Evolutionary conservation across 2,329 filamentous ascomycete species (phyloP).

Genomic region (Coleophoma eucalyptorum): DNA sequence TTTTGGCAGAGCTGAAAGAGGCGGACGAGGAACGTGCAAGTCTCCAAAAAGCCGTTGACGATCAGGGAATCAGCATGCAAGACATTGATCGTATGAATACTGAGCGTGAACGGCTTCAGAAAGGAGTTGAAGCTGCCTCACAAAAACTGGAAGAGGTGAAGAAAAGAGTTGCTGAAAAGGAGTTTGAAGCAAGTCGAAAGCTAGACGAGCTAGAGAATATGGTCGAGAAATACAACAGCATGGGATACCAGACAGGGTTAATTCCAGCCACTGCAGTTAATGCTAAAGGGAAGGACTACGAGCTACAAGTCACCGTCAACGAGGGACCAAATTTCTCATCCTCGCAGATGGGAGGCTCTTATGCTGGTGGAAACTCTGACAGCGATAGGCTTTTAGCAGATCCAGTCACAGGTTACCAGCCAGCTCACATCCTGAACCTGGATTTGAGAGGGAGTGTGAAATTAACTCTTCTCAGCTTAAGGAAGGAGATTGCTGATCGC

Average conservation of each 20-base stretch:
- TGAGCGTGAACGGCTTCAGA: constrained; percentile 90
- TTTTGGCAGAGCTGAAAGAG: constrained; percentile 69
- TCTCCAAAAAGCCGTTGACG: constrained; percentile 83
- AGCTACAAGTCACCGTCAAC: constrained; percentile 79
- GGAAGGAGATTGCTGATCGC: constrained; percentile 90
- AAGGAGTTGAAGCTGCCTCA: constrained; percentile 73
- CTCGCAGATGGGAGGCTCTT: constrained; percentile 42
- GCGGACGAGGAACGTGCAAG: constrained; percentile 77
- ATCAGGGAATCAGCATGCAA: constrained; percentile 91
- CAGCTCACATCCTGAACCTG: constrained; percentile 81
- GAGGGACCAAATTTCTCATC: constrained; percentile 73
- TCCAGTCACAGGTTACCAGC: constrained; percentile 80
- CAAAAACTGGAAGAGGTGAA: constrained; percentile 81
- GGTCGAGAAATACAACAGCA: constrained; percentile 87
- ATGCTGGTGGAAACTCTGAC: constrained; percentile 34
- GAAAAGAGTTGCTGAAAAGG: constrained; percentile 77
- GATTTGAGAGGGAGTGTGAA: constrained; percentile 84
- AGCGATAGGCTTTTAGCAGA: constrained; percentile 80
- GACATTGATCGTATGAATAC: constrained; percentile 99
- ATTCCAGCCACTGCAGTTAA: constrained; percentile 83
- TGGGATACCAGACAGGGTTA: constrained; percentile 89
- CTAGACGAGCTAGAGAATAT: constrained; percentile 89
- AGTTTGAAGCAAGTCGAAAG: constrained; percentile 78
- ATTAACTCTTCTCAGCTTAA: constrained; percentile 69
- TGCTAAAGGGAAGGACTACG: constrained; percentile 80